Percentiles rank a stretch among this genome's conserved stretches.
Conservation (phyloP, 805 yeast species). For the Candida orba region DNA sequence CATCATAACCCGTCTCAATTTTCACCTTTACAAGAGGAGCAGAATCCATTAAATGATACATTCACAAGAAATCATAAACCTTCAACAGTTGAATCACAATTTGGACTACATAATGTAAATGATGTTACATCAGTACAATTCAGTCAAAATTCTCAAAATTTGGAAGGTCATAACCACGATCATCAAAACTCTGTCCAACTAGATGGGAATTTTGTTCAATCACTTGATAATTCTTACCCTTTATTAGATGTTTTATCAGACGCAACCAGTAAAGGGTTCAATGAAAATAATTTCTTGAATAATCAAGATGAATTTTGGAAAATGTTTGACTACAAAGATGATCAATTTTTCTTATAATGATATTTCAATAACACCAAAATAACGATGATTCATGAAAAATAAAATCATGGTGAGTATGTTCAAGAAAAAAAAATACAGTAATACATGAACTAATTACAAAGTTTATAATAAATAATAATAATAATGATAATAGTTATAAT, state of each 20-base stretch:
- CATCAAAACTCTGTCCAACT: background rate
- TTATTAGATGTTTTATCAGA: constrained; percentile 19
- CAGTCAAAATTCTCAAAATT: background rate
- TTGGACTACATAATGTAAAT: too few species aligned
- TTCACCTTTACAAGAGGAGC: background rate
- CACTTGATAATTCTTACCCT: constrained; percentile 6
- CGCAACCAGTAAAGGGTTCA: constrained; percentile 20
- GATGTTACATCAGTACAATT: too few species aligned
- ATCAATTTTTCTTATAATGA: constrained; percentile 18
- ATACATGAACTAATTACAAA: too few species aligned
- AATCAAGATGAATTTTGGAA: constrained; percentile 22
- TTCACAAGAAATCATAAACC: background rate
- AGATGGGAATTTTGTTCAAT: background rate
- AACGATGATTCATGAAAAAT: background rate
- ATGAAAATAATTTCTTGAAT: constrained; percentile 11
- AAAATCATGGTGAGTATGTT: too few species aligned
- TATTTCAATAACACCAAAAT: background rate
- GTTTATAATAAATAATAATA: background rate
- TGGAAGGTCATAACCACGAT: background rate
- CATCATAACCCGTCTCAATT: background rate
- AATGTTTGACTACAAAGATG: constrained; percentile 21
- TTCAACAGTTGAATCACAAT: background rate
- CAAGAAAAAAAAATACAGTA: background rate
- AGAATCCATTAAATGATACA: background rate
- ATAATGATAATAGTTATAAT: background rate